A percentile compares a stretch with the other conserved stretches of the same genome.
Conservation (phyloP, 208 protist genomes). For the Trypanosomatidae sp. region DNA sequence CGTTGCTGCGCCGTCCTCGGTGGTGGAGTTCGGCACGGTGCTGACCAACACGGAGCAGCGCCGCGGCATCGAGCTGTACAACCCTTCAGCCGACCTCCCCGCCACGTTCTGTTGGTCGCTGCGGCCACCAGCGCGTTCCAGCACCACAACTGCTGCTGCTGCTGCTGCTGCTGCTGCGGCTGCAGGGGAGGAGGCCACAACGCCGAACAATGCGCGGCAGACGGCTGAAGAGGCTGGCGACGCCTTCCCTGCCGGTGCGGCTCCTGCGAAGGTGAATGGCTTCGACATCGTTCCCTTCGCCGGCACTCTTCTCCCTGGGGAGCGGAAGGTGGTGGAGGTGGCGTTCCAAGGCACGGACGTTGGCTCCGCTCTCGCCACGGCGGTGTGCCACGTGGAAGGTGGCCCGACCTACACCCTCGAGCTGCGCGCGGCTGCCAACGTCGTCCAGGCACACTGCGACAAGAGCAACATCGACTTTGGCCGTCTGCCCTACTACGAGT, state of each 20-base stretch:
- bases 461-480: constrained; percentile 91
- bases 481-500: constrained; percentile 71
- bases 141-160: not conserved
- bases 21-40: constrained; percentile 93
- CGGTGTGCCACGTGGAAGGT: constrained; percentile 91
- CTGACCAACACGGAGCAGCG: constrained; percentile 90
- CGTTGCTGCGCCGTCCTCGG: constrained; percentile 43
- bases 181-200: not conserved
- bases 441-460: constrained; percentile 86
- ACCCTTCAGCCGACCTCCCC: constrained; percentile 70
- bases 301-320: constrained; percentile 85
- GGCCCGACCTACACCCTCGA: constrained; percentile 88
- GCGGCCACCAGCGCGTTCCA: too few relatives aligned
- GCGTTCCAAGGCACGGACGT: constrained; percentile 63
- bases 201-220: not conserved
- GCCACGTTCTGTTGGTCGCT: constrained; percentile 83
- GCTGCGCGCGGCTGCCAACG: constrained; percentile 71
- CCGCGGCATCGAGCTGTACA: constrained; percentile 70
- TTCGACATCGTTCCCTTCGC: constrained; percentile 96
- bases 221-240: constrained; percentile 27
- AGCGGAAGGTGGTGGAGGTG: constrained; percentile 74
- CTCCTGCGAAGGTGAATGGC: constrained; percentile 32
- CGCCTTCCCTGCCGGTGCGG: too few relatives aligned
- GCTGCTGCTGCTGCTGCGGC: not conserved
- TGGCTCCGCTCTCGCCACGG: constrained; percentile 34